Base-by-base conservation (phyloP, 1,139 yeast genomes). In the Yarrowia galli region DNA sequence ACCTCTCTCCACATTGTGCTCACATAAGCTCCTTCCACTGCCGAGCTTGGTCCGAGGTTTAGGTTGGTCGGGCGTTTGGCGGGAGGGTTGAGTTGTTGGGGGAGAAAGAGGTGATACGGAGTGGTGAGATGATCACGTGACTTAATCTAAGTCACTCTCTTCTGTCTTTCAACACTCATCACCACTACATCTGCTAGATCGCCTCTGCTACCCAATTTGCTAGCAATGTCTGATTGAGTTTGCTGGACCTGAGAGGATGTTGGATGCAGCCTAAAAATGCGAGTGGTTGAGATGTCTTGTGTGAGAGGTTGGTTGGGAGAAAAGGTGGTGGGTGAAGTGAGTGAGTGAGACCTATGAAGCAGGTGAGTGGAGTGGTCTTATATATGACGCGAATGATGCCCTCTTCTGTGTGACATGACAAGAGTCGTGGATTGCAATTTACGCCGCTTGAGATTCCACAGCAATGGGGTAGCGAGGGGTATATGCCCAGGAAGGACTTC, bases 1-100 rank as follows among this genome's bases (percentile, higher is more conserved):
- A 9, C 12, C 54, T 49, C 54, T 49, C 56, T 49, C 56, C 56
- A 49, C 56, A 53, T 32, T 36, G 43, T 7, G 58, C 25, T n/a
- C 42, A 51, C 58, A 36, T 53, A 49, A 49, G 56, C 54, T 49
- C 58, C 61, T 54, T 54, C 61, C 36, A 54, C 35, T 36, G 61
- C 61, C 61, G 61, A 54, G 48, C 28, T 54, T 54, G 61, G 61
- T n/a, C 61, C 61, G 61, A 54, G 61, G 61, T 16, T 51, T 36
- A 38, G 43, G 43, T 53, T 53, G 13, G 46, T 25, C 51, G 51
- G 51, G 35, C 35, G 20, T 16, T 6, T n/a, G n/a, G 8, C 51
- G 51, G 51, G n/a, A 32, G 56, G 36, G 10, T 3, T 8, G 38
- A 10, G 35, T n/a, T n/a, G n/a, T n/a, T n/a, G 36, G 42, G 22